Evolutionary conservation across 345 rosid genomes (phyloP).

Genomic region (Populus euphratica): DNA sequence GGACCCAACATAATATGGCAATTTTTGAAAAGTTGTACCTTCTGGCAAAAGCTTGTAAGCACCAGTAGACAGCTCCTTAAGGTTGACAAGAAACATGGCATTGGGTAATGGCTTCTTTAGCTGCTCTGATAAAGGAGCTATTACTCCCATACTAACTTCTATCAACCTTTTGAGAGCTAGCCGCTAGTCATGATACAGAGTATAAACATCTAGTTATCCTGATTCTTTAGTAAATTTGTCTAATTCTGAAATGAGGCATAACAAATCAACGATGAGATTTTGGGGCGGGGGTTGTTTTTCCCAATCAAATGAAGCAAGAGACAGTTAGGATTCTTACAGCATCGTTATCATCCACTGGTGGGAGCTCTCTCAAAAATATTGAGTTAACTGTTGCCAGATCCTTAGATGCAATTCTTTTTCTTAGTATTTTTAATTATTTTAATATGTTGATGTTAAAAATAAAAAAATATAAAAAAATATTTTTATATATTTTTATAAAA

Average conservation of each 20-base stretch:
- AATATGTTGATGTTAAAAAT: too few species aligned
- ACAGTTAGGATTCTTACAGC: slow-evolving; percentile 57
- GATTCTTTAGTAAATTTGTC: neutral
- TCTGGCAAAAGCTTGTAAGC: slow-evolving; percentile 95
- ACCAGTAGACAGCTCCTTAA: slow-evolving; percentile 78
- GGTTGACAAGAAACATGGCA: slow-evolving; percentile 88
- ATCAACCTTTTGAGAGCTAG: slow-evolving; percentile 89
- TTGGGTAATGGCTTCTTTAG: slow-evolving; percentile 89
- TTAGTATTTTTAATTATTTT: too few species aligned
- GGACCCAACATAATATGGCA: slow-evolving; percentile 5
- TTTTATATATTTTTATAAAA: too few species aligned
- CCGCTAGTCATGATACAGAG: slow-evolving; percentile 48
- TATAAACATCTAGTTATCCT: slow-evolving; percentile 18
- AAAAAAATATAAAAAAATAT: too few species aligned
- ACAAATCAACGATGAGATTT: too few species aligned
- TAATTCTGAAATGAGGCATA: slow-evolving; percentile 3
- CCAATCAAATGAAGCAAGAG: slow-evolving; percentile 8
- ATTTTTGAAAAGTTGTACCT: slow-evolving; percentile 47
- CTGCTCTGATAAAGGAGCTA: slow-evolving; percentile 89
- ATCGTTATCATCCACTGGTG: slow-evolving; percentile 70
- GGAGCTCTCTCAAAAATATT: slow-evolving; percentile 80
- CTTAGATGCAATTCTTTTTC: slow-evolving; percentile 20
- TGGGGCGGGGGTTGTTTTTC: neutral
- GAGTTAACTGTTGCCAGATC: slow-evolving; percentile 95
- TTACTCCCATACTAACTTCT: slow-evolving; percentile 90